Evolutionary conservation across 768 basidiomycete species (phyloP).

Genomic region (Tricholoma sp.): DNA sequence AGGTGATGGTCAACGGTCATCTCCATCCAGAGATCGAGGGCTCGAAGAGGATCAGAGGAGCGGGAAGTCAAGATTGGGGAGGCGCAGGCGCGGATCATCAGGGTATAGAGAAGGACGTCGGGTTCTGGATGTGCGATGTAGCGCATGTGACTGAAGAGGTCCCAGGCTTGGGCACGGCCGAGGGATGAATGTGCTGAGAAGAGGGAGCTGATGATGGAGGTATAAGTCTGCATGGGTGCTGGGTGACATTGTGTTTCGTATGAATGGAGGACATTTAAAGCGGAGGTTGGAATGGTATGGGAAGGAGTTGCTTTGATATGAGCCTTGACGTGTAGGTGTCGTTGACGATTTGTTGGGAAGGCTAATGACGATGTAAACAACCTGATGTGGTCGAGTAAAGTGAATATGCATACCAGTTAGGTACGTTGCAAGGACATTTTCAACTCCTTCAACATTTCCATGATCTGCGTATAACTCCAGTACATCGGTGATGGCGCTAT

Average conservation of each 20-base stretch:
- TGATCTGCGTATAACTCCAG: conserved; percentile 43
- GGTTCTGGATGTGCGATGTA: conserved; percentile 88
- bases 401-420: conserved; percentile 33
- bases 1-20: conserved; percentile 74
- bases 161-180: conserved; percentile 81
- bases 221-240: conserved; percentile 74
- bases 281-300: conserved; percentile 50
- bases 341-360: conserved; percentile 48
- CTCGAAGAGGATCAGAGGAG: conserved; percentile 81
- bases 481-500: conserved; percentile 39
- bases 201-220: conserved; percentile 55
- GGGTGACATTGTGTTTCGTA: conserved; percentile 63
- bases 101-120: conserved; percentile 62
- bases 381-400: background rate
- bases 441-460: conserved; percentile 42
- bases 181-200: conserved; percentile 44
- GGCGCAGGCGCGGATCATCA: conserved; percentile 88
- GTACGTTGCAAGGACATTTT: conserved; percentile 38
- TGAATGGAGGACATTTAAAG: conserved; percentile 61
- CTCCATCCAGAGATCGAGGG: conserved; percentile 89
- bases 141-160: conserved; percentile 93
- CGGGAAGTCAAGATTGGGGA: conserved; percentile 38
- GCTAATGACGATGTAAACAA: conserved; percentile 16
- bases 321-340: conserved; percentile 68
- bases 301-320: conserved; percentile 48